A percentile compares a stretch with the other conserved stretches of the same genome.
Evolutionary conservation across 306 rosid genomes (phyloP).

Genomic region (Trifolium repens): DNA sequence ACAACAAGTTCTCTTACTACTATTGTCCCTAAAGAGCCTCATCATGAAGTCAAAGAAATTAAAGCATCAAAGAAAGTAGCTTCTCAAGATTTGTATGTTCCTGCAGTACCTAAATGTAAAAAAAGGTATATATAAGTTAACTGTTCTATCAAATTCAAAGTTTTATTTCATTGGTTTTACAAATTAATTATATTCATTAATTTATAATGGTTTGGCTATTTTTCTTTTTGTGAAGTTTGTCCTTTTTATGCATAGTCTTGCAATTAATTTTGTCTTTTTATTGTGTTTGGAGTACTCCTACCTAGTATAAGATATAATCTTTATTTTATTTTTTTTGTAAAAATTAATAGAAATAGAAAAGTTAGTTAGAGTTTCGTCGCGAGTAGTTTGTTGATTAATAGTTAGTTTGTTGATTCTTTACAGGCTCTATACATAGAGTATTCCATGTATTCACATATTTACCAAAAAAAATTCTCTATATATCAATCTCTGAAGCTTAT

Average conservation of each 20-base stretch:
- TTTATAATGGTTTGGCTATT: neutral
- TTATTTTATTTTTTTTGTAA: no score
- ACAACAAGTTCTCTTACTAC: conserved; percentile 44
- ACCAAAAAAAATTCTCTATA: no score
- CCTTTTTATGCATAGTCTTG: no score
- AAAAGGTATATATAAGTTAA: conserved; percentile 47
- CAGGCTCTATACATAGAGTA: no score
- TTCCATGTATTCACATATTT: no score
- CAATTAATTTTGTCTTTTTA: neutral
- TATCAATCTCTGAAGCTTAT: neutral
- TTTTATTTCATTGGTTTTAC: neutral
- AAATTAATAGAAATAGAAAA: no score
- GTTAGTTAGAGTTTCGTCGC: no score
- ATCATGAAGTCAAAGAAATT: conserved; percentile 38
- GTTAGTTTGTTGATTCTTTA: no score
- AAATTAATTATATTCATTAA: neutral
- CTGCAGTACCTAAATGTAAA: conserved; percentile 41
- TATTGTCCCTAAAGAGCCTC: conserved; percentile 34
- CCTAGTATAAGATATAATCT: no score
- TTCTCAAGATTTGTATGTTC: conserved; percentile 41
- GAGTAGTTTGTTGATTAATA: no score
- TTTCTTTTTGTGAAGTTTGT: neutral
- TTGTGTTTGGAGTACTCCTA: no score
- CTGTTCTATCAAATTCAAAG: neutral
- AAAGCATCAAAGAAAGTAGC: conserved; percentile 38